Conservation (phyloP, 345 rosid genomes). For the Camelina sativa region DNA sequence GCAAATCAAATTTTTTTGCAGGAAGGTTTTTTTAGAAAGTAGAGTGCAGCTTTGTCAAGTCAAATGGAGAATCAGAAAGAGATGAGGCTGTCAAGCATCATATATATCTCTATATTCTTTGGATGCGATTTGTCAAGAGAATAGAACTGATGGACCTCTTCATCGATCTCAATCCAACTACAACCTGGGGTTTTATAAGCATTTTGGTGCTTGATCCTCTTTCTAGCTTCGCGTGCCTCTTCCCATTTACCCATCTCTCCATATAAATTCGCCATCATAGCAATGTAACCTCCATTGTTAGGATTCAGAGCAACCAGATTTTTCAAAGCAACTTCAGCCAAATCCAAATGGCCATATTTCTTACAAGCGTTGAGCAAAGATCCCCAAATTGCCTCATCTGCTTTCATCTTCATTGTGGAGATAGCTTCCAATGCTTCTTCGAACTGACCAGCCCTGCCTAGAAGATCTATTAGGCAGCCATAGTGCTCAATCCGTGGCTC, state of each 20-base stretch:
- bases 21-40: neutral
- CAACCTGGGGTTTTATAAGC: slow-evolving; percentile 81
- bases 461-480: slow-evolving; percentile 79
- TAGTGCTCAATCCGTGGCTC: slow-evolving; percentile 80
- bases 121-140: slow-evolving; percentile 68
- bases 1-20: neutral
- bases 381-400: slow-evolving; percentile 91
- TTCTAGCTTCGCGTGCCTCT: slow-evolving; percentile 66
- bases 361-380: slow-evolving; percentile 81
- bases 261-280: slow-evolving; percentile 78
- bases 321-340: slow-evolving; percentile 69
- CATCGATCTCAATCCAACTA: slow-evolving; percentile 85
- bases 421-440: slow-evolving; percentile 67
- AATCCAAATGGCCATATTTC: slow-evolving; percentile 56
- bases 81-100: slow-evolving; percentile 51
- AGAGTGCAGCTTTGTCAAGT: slow-evolving; percentile 17
- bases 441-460: slow-evolving; percentile 74
- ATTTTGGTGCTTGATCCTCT: slow-evolving; percentile 59
- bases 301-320: slow-evolving; percentile 71
- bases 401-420: slow-evolving; percentile 59
- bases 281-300: slow-evolving; percentile 67
- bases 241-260: slow-evolving; percentile 82
- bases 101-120: slow-evolving; percentile 56
- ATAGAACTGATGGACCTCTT: slow-evolving; percentile 66
- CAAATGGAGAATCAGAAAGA: slow-evolving; percentile 1